Evolutionary conservation across 176 grass and related monocot genomes (phyloP).

Genomic region (Carex parvula): DNA sequence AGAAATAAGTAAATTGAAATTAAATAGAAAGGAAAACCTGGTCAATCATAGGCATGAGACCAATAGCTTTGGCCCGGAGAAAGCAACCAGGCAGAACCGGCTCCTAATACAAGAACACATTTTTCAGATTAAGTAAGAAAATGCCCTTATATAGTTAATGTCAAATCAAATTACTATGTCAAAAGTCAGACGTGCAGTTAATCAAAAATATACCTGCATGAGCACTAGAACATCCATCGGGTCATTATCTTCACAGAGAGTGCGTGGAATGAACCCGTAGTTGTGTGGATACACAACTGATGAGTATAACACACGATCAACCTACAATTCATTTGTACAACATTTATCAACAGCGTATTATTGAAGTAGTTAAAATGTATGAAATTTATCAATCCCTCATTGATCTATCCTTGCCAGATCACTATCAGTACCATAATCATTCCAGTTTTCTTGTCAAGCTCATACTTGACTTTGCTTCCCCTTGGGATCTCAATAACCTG

Average conservation of each 20-base stretch:
- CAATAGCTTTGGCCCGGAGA: slow-evolving; percentile 63
- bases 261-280: slow-evolving; percentile 86
- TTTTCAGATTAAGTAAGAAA: slow-evolving; percentile 9
- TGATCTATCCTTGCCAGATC: not conserved
- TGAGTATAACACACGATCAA: slow-evolving; percentile 79
- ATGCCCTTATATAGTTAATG: not conserved
- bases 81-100: slow-evolving; percentile 62
- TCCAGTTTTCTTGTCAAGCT: slow-evolving; percentile 96
- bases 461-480: slow-evolving; percentile 97
- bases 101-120: slow-evolving; percentile 33
- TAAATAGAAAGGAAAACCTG: slow-evolving; percentile 31
- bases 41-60: slow-evolving; percentile 82
- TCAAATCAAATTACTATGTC: not conserved
- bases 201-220: slow-evolving; percentile 55
- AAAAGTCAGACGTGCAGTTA: not conserved
- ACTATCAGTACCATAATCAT: slow-evolving; percentile 57
- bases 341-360: not conserved
- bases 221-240: slow-evolving; percentile 93
- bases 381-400: not conserved
- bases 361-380: not conserved
- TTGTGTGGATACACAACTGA: slow-evolving; percentile 96
- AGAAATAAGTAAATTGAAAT: not conserved
- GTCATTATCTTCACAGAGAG: slow-evolving; percentile 93
- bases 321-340: slow-evolving; percentile 35
- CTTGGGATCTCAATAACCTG: slow-evolving; percentile 88